A percentile compares a stretch with the other conserved stretches of the same genome.
Conservation (phyloP, 2,329 filamentous ascomycete species). For the Xylariales sp. region DNA sequence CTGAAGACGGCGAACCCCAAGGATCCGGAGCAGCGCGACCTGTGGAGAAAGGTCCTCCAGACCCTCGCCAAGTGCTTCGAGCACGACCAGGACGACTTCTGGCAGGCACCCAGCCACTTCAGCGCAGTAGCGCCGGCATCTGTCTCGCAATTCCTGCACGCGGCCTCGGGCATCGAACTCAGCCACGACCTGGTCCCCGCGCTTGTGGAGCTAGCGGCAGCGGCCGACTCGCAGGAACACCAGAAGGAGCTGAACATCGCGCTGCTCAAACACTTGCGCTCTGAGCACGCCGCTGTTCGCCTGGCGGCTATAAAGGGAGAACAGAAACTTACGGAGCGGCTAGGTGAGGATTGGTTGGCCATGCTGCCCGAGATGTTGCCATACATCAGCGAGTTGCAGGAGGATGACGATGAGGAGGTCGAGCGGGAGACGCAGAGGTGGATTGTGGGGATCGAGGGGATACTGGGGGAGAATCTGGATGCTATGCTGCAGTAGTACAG, state of each 20-base stretch:
- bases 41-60: slow-evolving; percentile 66
- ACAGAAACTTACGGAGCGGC: slow-evolving; percentile 68
- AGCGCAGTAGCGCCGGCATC: slow-evolving; percentile 65
- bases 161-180: slow-evolving; percentile 35
- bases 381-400: slow-evolving; percentile 90
- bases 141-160: slow-evolving; percentile 58
- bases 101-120: slow-evolving; percentile 89
- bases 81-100: slow-evolving; percentile 92
- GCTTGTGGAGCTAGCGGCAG: slow-evolving; percentile 73
- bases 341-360: slow-evolving; percentile 91
- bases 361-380: slow-evolving; percentile 94
- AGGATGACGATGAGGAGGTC: slow-evolving; percentile 92
- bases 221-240: slow-evolving; percentile 80
- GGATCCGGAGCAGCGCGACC: slow-evolving; percentile 46
- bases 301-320: slow-evolving; percentile 80
- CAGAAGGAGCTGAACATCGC: slow-evolving; percentile 82
- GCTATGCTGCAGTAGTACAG: slow-evolving; percentile 74
- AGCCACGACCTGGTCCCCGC: slow-evolving; percentile 61
- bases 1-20: slow-evolving; percentile 43
- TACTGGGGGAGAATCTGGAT: slow-evolving; percentile 85
- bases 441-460: slow-evolving; percentile 85
- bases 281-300: slow-evolving; percentile 65
- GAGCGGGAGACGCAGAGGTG: slow-evolving; percentile 85
- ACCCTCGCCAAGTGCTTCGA: slow-evolving; percentile 74
- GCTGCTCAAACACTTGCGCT: slow-evolving; percentile 74